Percentiles rank a stretch among this genome's conserved stretches.
phyloP scores from a whole-genome alignment of 2,329 filamentous ascomycete species.

The Fusarium sp. region DNA sequence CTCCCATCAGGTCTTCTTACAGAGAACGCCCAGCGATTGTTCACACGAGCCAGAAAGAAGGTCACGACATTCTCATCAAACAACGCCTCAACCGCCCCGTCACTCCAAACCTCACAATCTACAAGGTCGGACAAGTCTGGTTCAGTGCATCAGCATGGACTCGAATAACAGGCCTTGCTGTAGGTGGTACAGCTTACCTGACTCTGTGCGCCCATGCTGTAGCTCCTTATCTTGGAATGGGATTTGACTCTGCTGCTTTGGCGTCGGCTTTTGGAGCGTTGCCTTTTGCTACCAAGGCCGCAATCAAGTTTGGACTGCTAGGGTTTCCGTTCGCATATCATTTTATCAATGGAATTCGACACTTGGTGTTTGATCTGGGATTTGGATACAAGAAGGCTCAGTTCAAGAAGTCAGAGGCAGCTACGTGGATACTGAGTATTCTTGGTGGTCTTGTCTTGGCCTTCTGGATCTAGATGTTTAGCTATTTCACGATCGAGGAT shows the following conservation, averaged over 20 bases:
- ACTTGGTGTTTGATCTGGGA: constrained; percentile 25
- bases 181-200: constrained; percentile 16
- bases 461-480: constrained; percentile 8
- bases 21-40: background rate
- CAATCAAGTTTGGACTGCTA: constrained; percentile 19
- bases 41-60: background rate
- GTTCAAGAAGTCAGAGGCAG: constrained; percentile 19
- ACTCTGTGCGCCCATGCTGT: constrained; percentile 4
- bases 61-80: constrained; percentile 7
- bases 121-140: constrained; percentile 17
- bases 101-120: constrained; percentile 20
- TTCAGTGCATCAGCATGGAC: constrained; percentile 33
- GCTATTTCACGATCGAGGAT: background rate
- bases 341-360: constrained; percentile 22
- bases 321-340: constrained; percentile 26
- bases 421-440: constrained; percentile 13
- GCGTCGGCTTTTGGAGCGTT: constrained; percentile 6
- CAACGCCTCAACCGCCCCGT: constrained; percentile 22
- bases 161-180: constrained; percentile 16
- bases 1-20: background rate
- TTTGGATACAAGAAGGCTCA: constrained; percentile 24
- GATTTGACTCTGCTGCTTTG: constrained; percentile 7
- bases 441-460: constrained; percentile 6
- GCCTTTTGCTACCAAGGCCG: constrained; percentile 1
- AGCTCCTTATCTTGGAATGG: constrained; percentile 8